A percentile compares a stretch with the other conserved stretches of the same genome.
Conservation (phyloP, 2,329 filamentous ascomycete species). For the Colletotrichum sp. region DNA sequence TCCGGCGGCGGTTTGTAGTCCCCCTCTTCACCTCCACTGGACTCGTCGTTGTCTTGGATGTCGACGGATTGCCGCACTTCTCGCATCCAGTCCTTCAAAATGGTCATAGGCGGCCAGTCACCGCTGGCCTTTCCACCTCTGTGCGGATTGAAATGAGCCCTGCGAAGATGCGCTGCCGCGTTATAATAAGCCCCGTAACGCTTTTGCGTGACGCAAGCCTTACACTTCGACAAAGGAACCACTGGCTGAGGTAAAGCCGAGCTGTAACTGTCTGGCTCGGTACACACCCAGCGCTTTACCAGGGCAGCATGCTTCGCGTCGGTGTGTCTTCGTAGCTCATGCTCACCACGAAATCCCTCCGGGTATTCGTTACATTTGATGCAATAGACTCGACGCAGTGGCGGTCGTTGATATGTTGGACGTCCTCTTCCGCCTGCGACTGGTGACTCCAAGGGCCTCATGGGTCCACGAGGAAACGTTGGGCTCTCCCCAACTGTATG, state of each 20-base stretch:
- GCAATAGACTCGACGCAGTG: slow-evolving; percentile 77
- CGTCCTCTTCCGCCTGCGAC: slow-evolving; percentile 42
- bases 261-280: slow-evolving; percentile 48
- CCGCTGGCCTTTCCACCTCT: slow-evolving; percentile 61
- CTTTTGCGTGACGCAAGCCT: slow-evolving; percentile 61
- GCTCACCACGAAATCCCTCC: slow-evolving; percentile 88
- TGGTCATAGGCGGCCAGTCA: slow-evolving; percentile 63
- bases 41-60: slow-evolving; percentile 49
- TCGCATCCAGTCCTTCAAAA: slow-evolving; percentile 65
- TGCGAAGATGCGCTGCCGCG: slow-evolving; percentile 61
- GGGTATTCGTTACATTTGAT: slow-evolving; percentile 80
- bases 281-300: slow-evolving; percentile 62
- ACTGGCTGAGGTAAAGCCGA: slow-evolving; percentile 49
- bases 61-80: slow-evolving; percentile 59
- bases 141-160: slow-evolving; percentile 62
- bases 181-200: slow-evolving; percentile 65
- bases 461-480: slow-evolving; percentile 40
- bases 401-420: slow-evolving; percentile 55
- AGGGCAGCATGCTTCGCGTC: slow-evolving; percentile 62
- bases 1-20: slow-evolving; percentile 16
- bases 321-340: slow-evolving; percentile 77
- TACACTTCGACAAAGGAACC: slow-evolving; percentile 59
- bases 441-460: slow-evolving; percentile 48
- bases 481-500: slow-evolving; percentile 55
- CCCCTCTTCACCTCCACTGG: slow-evolving; percentile 56